These are phyloP conservation scores for Iris macrosiphon DNA, from an alignment of 106 monocot genomes.

Conservation along the genomic window DNA sequence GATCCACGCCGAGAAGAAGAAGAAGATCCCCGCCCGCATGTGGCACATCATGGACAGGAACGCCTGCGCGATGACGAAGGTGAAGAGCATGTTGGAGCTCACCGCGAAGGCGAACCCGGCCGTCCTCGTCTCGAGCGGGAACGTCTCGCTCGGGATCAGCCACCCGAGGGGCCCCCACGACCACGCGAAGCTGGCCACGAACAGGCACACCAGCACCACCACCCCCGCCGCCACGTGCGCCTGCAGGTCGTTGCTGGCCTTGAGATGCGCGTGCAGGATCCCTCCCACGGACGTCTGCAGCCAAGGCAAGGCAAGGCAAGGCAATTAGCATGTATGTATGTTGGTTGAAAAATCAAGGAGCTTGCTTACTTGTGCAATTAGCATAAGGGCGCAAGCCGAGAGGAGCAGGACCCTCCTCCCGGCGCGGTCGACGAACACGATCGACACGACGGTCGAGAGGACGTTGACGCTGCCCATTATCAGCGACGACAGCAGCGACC, in stretches of 20 bases:
- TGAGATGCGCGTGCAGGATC: slow-evolving; percentile 6
- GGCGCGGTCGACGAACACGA: slow-evolving; percentile 18
- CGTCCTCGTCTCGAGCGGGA: slow-evolving; percentile 27
- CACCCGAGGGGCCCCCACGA: slow-evolving; percentile 30
- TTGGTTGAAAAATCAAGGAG: too few species aligned
- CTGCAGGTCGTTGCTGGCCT: slow-evolving; percentile 8
- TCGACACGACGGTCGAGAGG: slow-evolving; percentile 17
- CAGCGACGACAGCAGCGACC: slow-evolving; percentile 27
- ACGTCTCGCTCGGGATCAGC: slow-evolving; percentile 33
- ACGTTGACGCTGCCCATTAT: slow-evolving; percentile 26
- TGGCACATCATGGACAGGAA: slow-evolving; percentile 40
- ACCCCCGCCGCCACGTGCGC: not conserved
- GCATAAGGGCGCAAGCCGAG: slow-evolving; percentile 26
- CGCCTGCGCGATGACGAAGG: slow-evolving; percentile 26
- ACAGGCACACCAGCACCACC: slow-evolving; percentile 16
- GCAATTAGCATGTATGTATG: too few species aligned
- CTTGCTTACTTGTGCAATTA: slow-evolving; percentile 23
- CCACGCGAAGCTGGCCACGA: slow-evolving; percentile 28
- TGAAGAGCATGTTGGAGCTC: slow-evolving; percentile 37
- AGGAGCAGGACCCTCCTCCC: slow-evolving; percentile 31
- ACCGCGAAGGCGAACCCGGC: slow-evolving; percentile 25
- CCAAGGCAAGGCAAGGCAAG: not conserved
- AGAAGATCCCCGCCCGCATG: slow-evolving; percentile 25
- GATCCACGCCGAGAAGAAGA: slow-evolving; percentile 28
- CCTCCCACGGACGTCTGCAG: slow-evolving; percentile 19